A percentile compares a stretch with the other conserved stretches of the same genome.
Evolutionary conservation across 2,329 filamentous ascomycete genomes (phyloP).

Genomic region (Penicillium occitanis): DNA sequence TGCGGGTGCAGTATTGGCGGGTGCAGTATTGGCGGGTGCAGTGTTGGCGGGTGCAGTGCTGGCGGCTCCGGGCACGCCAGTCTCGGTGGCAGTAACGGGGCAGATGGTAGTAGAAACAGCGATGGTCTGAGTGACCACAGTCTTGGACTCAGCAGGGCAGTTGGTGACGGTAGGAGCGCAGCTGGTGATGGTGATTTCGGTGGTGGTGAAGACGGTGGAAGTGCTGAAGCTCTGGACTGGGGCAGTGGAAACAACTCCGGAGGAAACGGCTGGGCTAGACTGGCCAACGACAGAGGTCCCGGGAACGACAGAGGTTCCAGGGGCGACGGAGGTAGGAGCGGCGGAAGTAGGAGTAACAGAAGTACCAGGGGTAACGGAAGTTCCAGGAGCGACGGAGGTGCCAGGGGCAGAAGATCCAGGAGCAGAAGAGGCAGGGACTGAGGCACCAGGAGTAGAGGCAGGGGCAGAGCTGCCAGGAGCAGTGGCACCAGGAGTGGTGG

Average conservation of each 20-base stretch:
- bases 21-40: neutral
- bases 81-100: slow-evolving; percentile 44
- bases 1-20: slow-evolving; percentile 24
- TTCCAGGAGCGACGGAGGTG: slow-evolving; percentile 14
- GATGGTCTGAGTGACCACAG: slow-evolving; percentile 55
- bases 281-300: slow-evolving; percentile 23
- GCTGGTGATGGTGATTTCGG: slow-evolving; percentile 41
- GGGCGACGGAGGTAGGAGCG: slow-evolving; percentile 14
- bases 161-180: slow-evolving; percentile 44
- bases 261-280: neutral
- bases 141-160: slow-evolving; percentile 54
- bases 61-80: slow-evolving; percentile 23
- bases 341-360: neutral
- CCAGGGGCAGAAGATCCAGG: slow-evolving; percentile 21
- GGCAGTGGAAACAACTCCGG: slow-evolving; percentile 13
- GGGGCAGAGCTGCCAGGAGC: slow-evolving; percentile 8
- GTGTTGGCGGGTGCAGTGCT: slow-evolving; percentile 9
- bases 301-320: slow-evolving; percentile 24
- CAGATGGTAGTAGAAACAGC: slow-evolving; percentile 61
- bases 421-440: slow-evolving; percentile 19
- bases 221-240: slow-evolving; percentile 30
- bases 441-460: slow-evolving; percentile 18
- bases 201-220: slow-evolving; percentile 42
- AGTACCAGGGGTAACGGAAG: slow-evolving; percentile 12
- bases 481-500: slow-evolving; percentile 24